Percentiles rank a stretch among this genome's conserved stretches.
phyloP scores from a whole-genome alignment of 139 green algal genomes.

The Tetradesmus lagerheimii region DNA sequence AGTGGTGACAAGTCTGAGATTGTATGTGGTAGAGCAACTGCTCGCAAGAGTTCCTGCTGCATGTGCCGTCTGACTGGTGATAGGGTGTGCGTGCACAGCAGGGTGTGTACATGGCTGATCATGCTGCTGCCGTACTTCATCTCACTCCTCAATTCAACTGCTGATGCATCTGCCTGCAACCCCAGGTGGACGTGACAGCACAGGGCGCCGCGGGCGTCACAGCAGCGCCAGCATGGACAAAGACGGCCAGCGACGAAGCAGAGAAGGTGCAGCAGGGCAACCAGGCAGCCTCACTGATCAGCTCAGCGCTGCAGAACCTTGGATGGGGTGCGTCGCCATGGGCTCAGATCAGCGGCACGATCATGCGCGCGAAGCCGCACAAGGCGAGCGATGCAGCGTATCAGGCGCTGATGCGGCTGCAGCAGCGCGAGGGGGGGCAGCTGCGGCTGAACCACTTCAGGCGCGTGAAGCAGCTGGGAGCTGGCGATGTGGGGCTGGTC shows the following conservation, averaged over 20 bases:
- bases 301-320: constrained; percentile 67
- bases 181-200: constrained; percentile 72
- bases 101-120: no score
- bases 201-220: constrained; percentile 33
- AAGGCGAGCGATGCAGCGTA: constrained; percentile 59
- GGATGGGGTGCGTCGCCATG: constrained; percentile 76
- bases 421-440: constrained; percentile 67
- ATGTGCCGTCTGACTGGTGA: no score
- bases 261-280: constrained; percentile 52
- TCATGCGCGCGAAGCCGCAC: constrained; percentile 68
- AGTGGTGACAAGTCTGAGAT: no score
- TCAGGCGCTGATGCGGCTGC: constrained; percentile 64
- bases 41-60: no score
- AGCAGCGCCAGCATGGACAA: constrained; percentile 44
- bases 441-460: constrained; percentile 91
- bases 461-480: constrained; percentile 90
- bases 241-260: constrained; percentile 58
- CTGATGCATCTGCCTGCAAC: no score
- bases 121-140: no score
- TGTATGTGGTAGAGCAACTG: no score
- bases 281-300: constrained; percentile 63
- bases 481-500: constrained; percentile 92
- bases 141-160: no score
- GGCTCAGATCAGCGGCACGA: constrained; percentile 60
- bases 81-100: no score